Evolutionary conservation across 2,329 filamentous ascomycete genomes (phyloP).

Genomic region (Xylariaceae sp.): DNA sequence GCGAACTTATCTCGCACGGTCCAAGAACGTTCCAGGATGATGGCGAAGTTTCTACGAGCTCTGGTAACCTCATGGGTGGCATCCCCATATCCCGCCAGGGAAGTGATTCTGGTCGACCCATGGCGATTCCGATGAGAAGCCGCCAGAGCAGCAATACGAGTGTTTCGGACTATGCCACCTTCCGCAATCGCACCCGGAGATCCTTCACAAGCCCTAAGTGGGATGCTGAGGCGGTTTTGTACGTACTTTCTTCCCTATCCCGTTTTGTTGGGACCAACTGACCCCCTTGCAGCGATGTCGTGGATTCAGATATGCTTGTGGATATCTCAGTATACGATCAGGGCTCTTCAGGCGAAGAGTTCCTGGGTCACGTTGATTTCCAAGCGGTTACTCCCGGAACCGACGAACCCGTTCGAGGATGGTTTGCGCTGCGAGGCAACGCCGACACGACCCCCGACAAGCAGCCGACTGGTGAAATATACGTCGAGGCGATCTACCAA

Average conservation of each 20-base stretch:
- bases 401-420: slow-evolving; percentile 70
- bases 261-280: slow-evolving; percentile 7
- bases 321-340: slow-evolving; percentile 93
- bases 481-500: slow-evolving; percentile 80
- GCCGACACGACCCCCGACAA: slow-evolving; percentile 66
- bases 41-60: slow-evolving; percentile 50
- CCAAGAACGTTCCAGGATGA: slow-evolving; percentile 60
- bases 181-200: slow-evolving; percentile 52
- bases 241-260: slow-evolving; percentile 40
- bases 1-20: slow-evolving; percentile 89
- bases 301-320: slow-evolving; percentile 83
- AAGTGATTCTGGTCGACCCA: slow-evolving; percentile 76
- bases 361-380: slow-evolving; percentile 84
- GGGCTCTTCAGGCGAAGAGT: slow-evolving; percentile 73
- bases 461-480: slow-evolving; percentile 78
- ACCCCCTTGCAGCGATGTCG: slow-evolving; percentile 66
- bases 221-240: slow-evolving; percentile 96
- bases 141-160: slow-evolving; percentile 96
- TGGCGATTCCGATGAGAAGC: slow-evolving; percentile 96
- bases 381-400: slow-evolving; percentile 59
- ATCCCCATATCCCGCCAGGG: slow-evolving; percentile 63
- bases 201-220: slow-evolving; percentile 81
- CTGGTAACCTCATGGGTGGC: slow-evolving; percentile 41
- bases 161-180: slow-evolving; percentile 58
- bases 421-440: slow-evolving; percentile 77